Percentiles rank a stretch among this genome's conserved stretches.
Evolutionary conservation across 2,329 filamentous ascomycete species (phyloP).

Genomic region (Fusarium nodosum): DNA sequence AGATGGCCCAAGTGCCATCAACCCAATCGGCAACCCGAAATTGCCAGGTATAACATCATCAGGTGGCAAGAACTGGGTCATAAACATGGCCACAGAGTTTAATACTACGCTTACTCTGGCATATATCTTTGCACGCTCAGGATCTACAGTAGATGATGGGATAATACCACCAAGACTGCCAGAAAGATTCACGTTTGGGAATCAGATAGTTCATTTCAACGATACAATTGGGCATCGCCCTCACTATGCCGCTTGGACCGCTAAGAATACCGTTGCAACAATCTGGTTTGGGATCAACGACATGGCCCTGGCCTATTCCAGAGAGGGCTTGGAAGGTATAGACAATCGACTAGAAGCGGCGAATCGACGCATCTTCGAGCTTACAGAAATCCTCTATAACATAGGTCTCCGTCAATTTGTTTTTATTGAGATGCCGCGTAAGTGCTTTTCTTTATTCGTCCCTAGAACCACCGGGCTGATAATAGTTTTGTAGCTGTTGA

Average conservation of each 20-base stretch:
- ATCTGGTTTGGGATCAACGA: conserved; percentile 20
- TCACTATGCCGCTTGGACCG: conserved; percentile 7
- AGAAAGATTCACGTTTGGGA: neutral
- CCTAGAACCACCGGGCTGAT: fast-evolving
- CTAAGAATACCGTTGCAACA: neutral
- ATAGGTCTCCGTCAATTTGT: conserved; percentile 1
- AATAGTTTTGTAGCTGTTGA: neutral
- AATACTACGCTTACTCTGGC: conserved; percentile 15
- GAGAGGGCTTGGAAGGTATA: too few relatives aligned
- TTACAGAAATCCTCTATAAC: neutral
- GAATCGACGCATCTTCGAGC: conserved; percentile 7
- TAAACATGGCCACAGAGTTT: conserved; percentile 3
- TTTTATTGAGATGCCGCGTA: conserved; percentile 9
- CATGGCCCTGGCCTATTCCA: neutral
- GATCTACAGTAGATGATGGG: neutral
- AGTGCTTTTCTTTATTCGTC: neutral
- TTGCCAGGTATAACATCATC: conserved; percentile 6
- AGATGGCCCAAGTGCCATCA: neutral
- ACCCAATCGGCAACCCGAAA: conserved; percentile 5
- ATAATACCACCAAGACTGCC: neutral
- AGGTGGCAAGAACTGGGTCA: conserved; percentile 1
- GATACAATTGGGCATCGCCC: neutral
- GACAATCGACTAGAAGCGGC: neutral
- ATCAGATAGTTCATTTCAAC: conserved; percentile 10
- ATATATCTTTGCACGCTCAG: conserved; percentile 12